Evolutionary conservation across 2,329 filamentous ascomycete genomes (phyloP).

Genomic region (Paraphaeosphaeria sporulosa): DNA sequence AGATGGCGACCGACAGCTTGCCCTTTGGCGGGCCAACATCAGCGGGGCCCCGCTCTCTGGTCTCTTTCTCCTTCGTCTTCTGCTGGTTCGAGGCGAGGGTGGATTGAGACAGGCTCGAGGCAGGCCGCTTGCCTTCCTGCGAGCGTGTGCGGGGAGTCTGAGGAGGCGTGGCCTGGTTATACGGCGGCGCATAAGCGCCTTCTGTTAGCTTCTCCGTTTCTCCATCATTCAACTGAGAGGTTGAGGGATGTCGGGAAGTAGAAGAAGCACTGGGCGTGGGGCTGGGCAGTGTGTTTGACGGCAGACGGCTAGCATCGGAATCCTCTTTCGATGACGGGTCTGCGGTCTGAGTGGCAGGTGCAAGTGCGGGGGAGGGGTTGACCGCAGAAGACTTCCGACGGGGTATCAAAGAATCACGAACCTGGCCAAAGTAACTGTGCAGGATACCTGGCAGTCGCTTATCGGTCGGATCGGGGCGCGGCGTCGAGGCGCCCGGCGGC

Average conservation of each 20-base stretch:
- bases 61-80: slow-evolving; percentile 41
- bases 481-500: slow-evolving; percentile 89
- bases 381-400: slow-evolving; percentile 50
- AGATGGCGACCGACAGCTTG: slow-evolving; percentile 87
- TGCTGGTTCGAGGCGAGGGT: slow-evolving; percentile 49
- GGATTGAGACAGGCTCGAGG: slow-evolving; percentile 61
- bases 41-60: slow-evolving; percentile 60
- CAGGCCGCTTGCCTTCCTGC: slow-evolving; percentile 59
- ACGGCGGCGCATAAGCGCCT: slow-evolving; percentile 66
- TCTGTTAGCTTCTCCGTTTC: slow-evolving; percentile 89
- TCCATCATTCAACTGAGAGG: slow-evolving; percentile 68
- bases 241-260: slow-evolving; percentile 54
- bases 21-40: slow-evolving; percentile 79
- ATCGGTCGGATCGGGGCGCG: slow-evolving; percentile 90
- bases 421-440: slow-evolving; percentile 97
- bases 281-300: slow-evolving; percentile 63
- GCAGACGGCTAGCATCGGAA: slow-evolving; percentile 42
- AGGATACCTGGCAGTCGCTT: slow-evolving; percentile 95
- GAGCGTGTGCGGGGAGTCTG: slow-evolving; percentile 90
- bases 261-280: slow-evolving; percentile 57
- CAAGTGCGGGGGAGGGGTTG: slow-evolving; percentile 47
- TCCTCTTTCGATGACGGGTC: slow-evolving; percentile 33
- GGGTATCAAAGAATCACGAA: slow-evolving; percentile 76
- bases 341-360: slow-evolving; percentile 30
- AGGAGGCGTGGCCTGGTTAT: slow-evolving; percentile 87